Evolutionary conservation across 75 land plant genomes (phyloP), one percentile per base, ranked within the genome.

Genomic region (Larix kaempferi): DNA sequence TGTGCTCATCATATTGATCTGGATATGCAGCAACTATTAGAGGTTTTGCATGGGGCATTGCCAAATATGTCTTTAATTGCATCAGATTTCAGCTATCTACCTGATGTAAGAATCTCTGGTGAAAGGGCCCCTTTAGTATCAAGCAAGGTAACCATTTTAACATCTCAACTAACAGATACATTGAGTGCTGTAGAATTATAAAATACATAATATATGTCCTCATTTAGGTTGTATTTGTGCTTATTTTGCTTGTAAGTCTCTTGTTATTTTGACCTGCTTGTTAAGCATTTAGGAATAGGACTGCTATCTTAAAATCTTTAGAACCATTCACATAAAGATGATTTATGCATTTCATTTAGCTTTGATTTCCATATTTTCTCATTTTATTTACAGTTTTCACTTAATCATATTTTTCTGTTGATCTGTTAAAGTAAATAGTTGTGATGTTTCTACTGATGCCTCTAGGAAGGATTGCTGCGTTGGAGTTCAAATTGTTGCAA

Each of bases 11-110:
- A 37, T 83, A 69, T 22, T 78, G 19, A 6, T 23, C 19, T 78
- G n/a, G 13, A 29, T 22, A 74, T 74, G 26, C 91, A 96, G 99
- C 83, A 94, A 92, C 82, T 95, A 21, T 64, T 95, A 41, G 94
- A 95, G 44, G 81, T 79, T 74, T 79, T 95, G 35, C 94, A 95
- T 82, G 80, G 79, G 16, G 82, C 83, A 11, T 73, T 91, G 41
- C 98, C 98, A 71, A 95, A 95, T 72, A 90, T 95, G 98, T 88
- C 91, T 39, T 84, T 96, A 55, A 86, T 96, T 74, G 89, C 90
- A 59, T 90, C 98, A 11, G 99, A 96, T 81, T 96, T 96, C 85
- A 94, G 90, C 81, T 87, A 79, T 79, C 93, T 96, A 37, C 99
- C 99, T 54, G 98, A 94, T 84, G 94, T 96, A 59, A 92, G 54